These are phyloP conservation scores for Corymbia calophylla DNA, from an alignment of 441 rosid genomes.

Conservation along the genomic window DNA sequence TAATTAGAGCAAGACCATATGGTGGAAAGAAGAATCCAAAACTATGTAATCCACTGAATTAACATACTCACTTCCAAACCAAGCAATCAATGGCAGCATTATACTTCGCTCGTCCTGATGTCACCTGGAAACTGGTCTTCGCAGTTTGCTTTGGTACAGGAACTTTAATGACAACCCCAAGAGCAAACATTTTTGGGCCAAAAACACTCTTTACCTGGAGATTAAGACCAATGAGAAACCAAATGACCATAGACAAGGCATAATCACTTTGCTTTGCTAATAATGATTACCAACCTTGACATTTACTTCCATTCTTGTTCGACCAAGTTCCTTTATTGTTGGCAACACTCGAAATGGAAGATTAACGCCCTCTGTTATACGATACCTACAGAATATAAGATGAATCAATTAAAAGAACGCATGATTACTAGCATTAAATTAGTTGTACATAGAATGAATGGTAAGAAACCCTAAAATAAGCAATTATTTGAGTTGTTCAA, in stretches of 20 bases:
- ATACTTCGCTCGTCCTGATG: slow-evolving; percentile 94
- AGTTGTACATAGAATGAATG: neutral
- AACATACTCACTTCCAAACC: slow-evolving; percentile 89
- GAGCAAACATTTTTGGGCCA: slow-evolving; percentile 99
- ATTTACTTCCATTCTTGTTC: slow-evolving; percentile 97
- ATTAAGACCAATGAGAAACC: slow-evolving; percentile 4
- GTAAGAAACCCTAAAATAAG: slow-evolving; percentile 4
- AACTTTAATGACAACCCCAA: slow-evolving; percentile 93
- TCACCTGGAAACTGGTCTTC: slow-evolving; percentile 93
- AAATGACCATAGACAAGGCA: neutral
- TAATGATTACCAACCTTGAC: slow-evolving; percentile 49
- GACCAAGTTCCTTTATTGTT: slow-evolving; percentile 94
- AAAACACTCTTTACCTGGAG: slow-evolving; percentile 96
- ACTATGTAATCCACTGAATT: neutral
- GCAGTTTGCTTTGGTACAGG: slow-evolving; percentile 99
- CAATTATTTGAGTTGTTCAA: neutral
- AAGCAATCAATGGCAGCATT: slow-evolving; percentile 94
- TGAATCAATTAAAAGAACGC: neutral
- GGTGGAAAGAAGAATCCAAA: neutral
- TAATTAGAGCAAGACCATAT: neutral
- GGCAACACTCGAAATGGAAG: slow-evolving; percentile 96
- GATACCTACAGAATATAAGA: slow-evolving; percentile 43
- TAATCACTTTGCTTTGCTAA: neutral
- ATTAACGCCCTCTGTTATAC: slow-evolving; percentile 97
- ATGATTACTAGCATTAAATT: neutral